These are phyloP conservation scores for Pestalotiopsis sp. DNA, from an alignment of 2,329 filamentous ascomycete species.

Conservation along the genomic window DNA sequence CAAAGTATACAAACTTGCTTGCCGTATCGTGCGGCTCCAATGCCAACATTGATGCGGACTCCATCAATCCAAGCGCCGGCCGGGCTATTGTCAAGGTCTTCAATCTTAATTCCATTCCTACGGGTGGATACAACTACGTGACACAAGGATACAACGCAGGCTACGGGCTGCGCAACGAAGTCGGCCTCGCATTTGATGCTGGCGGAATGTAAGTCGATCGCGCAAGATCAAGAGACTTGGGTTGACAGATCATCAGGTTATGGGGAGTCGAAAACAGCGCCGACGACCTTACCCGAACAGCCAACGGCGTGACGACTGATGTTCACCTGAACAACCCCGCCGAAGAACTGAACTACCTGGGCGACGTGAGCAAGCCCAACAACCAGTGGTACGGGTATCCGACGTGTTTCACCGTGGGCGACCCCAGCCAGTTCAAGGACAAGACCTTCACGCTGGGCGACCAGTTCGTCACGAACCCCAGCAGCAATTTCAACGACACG, in stretches of 20 bases:
- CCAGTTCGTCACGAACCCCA: conserved; percentile 33
- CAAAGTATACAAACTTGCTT: conserved; percentile 49
- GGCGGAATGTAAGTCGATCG: conserved; percentile 38
- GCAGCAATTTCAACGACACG: conserved; percentile 27
- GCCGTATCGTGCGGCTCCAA: conserved; percentile 59
- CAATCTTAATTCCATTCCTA: conserved; percentile 24
- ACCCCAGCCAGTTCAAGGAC: conserved; percentile 40
- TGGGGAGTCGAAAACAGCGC: conserved; percentile 66
- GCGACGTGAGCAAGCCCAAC: conserved; percentile 53
- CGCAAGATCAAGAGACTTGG: conserved; percentile 22
- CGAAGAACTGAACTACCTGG: conserved; percentile 68
- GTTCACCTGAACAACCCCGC: conserved; percentile 65
- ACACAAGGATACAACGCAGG: conserved; percentile 39
- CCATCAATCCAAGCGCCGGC: conserved; percentile 47
- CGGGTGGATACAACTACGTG: conserved; percentile 40
- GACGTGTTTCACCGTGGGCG: conserved; percentile 39
- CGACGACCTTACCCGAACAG: conserved; percentile 56
- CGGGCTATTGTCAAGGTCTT: conserved; percentile 59
- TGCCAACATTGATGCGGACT: conserved; percentile 54
- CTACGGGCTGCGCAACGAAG: conserved; percentile 67
- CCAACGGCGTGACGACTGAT: conserved; percentile 39
- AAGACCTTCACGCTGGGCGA: conserved; percentile 30
- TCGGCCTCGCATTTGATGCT: conserved; percentile 45
- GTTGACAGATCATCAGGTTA: conserved; percentile 27
- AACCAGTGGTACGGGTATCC: conserved; percentile 64